Base-by-base conservation (phyloP, 2,329 filamentous ascomycete species). In the Clonostachys rhizophaga region DNA sequence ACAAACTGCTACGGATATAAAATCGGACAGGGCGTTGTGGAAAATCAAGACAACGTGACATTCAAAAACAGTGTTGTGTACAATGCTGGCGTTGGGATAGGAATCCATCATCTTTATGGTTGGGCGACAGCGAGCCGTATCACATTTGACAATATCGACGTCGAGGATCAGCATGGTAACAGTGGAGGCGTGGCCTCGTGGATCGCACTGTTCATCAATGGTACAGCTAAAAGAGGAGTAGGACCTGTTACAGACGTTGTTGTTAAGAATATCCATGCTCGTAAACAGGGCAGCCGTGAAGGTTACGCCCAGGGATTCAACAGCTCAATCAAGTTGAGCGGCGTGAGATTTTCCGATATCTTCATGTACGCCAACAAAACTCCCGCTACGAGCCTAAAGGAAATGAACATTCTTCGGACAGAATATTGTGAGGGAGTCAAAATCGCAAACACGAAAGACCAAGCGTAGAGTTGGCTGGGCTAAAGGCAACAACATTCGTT, bases 1-100 rank as follows among this genome's bases (percentile, higher is more conserved):
- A 46, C 44, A 4, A 13, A 30, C 6, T 46, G 44, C n/a, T 40
- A 40, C 13, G 44, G 44, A 12, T 46, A 9, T 20, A 46, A 46
- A 18, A 13, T 46, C 36, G 44, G 44, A 17, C 36, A 40, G 37
- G 44, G 44, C 14, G 44, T 42, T 5, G 14, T 34, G 18, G 5
- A 46, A 34, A 8, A 14, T 4, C 44, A 46, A 34, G 44, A 46
- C n/a, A 40, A 41, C 14, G n/a, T 46, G 12, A 20, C 18, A 12
- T 40, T 46, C 44, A 36, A 33, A 24, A 46, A 46, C n/a, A 46
- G 44, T 17, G 36, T 33, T 13, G 36, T 41, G 18, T 46, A 46
- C 30, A n/a, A 40, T 9, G 44, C 17, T 16, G 44, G 44, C 10
- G 44, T 46, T 8, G 44, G 44, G 9, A 46, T 46, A 6, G 44